phyloP scores from a whole-genome alignment of 192 early-diverging fungal species.

The Ambispora gerdemannii region DNA sequence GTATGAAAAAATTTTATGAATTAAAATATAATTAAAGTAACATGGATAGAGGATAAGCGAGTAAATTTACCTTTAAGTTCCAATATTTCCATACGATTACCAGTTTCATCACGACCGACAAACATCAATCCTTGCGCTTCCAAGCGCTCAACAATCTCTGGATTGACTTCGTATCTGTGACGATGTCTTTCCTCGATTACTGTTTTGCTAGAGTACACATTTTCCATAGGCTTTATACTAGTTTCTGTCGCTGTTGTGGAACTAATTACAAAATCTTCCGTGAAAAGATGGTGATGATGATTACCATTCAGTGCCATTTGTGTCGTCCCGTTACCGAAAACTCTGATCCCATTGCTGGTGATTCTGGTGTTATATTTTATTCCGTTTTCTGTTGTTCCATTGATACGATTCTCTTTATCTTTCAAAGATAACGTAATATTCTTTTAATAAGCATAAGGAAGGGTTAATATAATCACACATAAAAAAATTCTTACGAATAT shows the following conservation, averaged over 20 bases:
- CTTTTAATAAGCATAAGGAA: no score
- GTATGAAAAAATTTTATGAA: no score
- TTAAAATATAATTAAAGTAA: no score
- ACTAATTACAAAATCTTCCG: constrained; percentile 3
- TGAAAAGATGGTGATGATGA: neutral
- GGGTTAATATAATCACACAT: no score
- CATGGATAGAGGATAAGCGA: no score
- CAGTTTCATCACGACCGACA: constrained; percentile 91
- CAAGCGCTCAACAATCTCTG: constrained; percentile 67
- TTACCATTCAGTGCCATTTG: neutral
- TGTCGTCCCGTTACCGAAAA: neutral
- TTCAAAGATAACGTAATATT: no score
- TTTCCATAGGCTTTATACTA: no score
- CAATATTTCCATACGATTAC: constrained; percentile 97
- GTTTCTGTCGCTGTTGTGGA: no score
- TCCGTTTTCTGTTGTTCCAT: neutral
- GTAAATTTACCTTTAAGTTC: constrained; percentile 63
- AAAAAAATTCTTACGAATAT: no score
- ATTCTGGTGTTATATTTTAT: neutral
- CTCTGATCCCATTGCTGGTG: neutral
- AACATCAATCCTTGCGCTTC: constrained; percentile 83
- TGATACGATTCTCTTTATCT: no score
- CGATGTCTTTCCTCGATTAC: constrained; percentile 81
- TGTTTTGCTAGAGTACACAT: constrained; percentile 47
- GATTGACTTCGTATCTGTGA: constrained; percentile 98